A percentile compares a stretch with the other conserved stretches of the same genome.
phyloP scores from a whole-genome alignment of 2,329 filamentous ascomycete species.

The Cadophora sp. region DNA sequence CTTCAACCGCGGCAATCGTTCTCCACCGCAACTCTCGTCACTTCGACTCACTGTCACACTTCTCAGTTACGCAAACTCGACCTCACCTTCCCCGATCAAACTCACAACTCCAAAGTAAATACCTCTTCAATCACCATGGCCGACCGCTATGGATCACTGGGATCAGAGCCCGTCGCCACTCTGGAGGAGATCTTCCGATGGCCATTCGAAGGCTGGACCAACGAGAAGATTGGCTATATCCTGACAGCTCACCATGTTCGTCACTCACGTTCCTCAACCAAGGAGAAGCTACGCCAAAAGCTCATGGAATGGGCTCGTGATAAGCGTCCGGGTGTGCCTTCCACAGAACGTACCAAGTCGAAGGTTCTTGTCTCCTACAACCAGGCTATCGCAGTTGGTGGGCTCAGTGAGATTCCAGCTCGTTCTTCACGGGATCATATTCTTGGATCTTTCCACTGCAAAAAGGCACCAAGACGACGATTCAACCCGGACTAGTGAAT shows the following conservation, averaged over 20 bases:
- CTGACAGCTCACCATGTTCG: background rate
- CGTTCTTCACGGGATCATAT: too few species aligned
- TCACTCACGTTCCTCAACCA: background rate
- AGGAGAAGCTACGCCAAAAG: background rate
- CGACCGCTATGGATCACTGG: background rate
- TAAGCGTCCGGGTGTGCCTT: background rate
- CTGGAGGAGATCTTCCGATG: constrained; percentile 4
- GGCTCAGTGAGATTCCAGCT: too few species aligned
- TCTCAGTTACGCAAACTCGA: background rate
- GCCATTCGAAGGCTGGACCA: constrained; percentile 4
- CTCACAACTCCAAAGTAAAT: background rate
- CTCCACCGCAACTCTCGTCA: background rate
- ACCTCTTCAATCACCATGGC: background rate
- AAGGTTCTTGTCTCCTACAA: background rate
- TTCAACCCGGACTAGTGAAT: too few species aligned
- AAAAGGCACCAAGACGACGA: too few species aligned
- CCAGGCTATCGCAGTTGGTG: background rate
- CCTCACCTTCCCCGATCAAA: background rate
- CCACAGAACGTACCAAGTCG: background rate
- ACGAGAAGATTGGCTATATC: background rate
- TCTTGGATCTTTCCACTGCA: too few species aligned
- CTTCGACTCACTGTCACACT: background rate
- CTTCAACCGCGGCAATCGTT: background rate
- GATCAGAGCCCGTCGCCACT: background rate
- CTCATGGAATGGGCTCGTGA: background rate